Evolutionary conservation across 805 yeast species (phyloP), one percentile per base, ranked within the genome.

Genomic region (Saccharomycopsis sp.): DNA sequence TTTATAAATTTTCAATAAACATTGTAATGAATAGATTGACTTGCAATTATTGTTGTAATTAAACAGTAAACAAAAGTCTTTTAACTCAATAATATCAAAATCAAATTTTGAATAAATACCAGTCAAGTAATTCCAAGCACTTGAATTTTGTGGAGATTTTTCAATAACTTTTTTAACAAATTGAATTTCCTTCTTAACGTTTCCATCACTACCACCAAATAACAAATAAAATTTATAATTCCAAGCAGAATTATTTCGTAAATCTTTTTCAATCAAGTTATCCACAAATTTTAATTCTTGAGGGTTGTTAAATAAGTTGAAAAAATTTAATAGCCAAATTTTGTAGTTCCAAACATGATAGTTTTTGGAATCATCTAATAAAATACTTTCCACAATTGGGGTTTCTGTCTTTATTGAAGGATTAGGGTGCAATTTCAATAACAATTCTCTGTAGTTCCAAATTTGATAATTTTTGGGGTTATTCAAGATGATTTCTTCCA

Each of bases 341-440:
- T 89, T 63, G 51, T 87, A 85, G 1, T 95, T 74, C 97, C 98
- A 92, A 4, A 88, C 96, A 52, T 92, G 98, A 58, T 92, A 94
- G 62, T 92, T 92, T 55, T 92, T 92, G 4, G 79, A 57, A 54
- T 92, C 98, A 36, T 76, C 80, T 10, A 70, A 73, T 3, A 92
- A 59, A 81, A 89, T 81, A 35, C 69, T 60, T 30, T 69, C 69
- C 31, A 82, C 63, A 18, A 86, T 67, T 2, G 83, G 79, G 38
- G 67, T 66, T 54, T 92, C 97, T 28, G 77, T 62, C 31, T 59
- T 63, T 2, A 69, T 59, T 33, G 63, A 51, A 50, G 67, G 68
- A n/a, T 42, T 41, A 3, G 44, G 46, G 3, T 45, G 21, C 36
- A 56, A 41, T 31, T 66, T 66, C 40, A 81, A 60, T 6, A 89